Percentiles rank a stretch among this genome's conserved stretches.
Evolutionary conservation across 768 basidiomycete genomes (phyloP).

Genomic region (Pisolithus tinctorius): DNA sequence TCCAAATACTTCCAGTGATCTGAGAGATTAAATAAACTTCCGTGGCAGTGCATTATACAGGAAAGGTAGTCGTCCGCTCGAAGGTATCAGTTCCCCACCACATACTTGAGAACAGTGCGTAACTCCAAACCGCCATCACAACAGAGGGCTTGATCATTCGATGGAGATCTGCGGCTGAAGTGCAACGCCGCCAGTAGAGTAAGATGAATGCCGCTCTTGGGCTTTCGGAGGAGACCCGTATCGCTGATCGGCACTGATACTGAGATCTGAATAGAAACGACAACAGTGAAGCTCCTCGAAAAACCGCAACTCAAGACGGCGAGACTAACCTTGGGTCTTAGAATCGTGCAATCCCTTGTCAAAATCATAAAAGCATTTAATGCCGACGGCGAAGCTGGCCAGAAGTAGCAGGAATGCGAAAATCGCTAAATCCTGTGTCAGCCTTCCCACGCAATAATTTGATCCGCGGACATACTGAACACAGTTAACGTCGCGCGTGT

Average conservation of each 20-base stretch:
- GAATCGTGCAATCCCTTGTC: slow-evolving; percentile 69
- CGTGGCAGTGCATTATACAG: no score
- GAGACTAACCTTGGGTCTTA: slow-evolving; percentile 67
- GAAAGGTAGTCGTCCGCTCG: no score
- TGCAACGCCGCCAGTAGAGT: slow-evolving; percentile 41
- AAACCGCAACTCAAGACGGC: slow-evolving; percentile 12
- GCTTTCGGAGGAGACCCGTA: slow-evolving; percentile 34
- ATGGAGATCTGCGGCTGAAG: slow-evolving; percentile 69
- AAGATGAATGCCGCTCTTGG: slow-evolving; percentile 41
- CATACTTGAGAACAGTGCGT: no score
- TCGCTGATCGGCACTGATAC: slow-evolving; percentile 41
- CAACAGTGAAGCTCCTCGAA: no score
- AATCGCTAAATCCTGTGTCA: slow-evolving; percentile 42
- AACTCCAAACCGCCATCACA: no score
- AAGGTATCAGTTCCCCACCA: no score
- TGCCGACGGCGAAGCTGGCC: slow-evolving; percentile 66
- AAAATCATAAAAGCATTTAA: slow-evolving; percentile 79
- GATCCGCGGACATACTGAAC: slow-evolving; percentile 52
- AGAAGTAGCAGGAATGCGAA: slow-evolving; percentile 70
- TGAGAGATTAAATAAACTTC: no score
- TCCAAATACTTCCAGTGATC: no score
- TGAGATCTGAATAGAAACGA: slow-evolving; percentile 22
- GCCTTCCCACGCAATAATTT: neutral
- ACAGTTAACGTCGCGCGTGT: slow-evolving; percentile 74
- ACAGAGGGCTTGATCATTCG: slow-evolving; percentile 38